Percentiles rank a stretch among this genome's conserved stretches.
Evolutionary conservation across 305 asterid species (phyloP).

Genomic region (Ilex paraguariensis): DNA sequence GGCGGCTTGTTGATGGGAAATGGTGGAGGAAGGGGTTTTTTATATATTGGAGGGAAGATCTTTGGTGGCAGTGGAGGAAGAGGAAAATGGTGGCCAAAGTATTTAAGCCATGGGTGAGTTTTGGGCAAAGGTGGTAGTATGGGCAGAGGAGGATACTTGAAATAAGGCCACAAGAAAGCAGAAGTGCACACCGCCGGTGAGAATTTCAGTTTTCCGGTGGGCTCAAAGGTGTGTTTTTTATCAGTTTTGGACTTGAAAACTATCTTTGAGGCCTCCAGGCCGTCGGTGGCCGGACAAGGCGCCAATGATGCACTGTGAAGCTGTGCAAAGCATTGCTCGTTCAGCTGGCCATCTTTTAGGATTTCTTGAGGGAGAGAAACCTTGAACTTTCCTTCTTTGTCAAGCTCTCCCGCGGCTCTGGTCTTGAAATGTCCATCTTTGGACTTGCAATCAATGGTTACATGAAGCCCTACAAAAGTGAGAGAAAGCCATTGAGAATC

Average conservation of each 20-base stretch:
- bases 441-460: conserved; percentile 26
- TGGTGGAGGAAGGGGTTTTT: background rate
- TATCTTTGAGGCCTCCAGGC: conserved; percentile 51
- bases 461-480: conserved; percentile 20
- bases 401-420: conserved; percentile 20
- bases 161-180: conserved; percentile 54
- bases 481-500: background rate
- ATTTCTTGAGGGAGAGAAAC: conserved; percentile 44
- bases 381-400: conserved; percentile 53
- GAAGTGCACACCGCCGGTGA: conserved; percentile 69
- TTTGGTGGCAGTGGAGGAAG: conserved; percentile 25
- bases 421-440: conserved; percentile 17
- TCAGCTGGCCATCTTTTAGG: conserved; percentile 32
- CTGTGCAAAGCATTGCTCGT: conserved; percentile 71
- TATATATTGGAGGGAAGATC: background rate
- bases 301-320: conserved; percentile 60
- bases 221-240: conserved; percentile 33
- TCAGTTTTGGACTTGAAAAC: conserved; percentile 25
- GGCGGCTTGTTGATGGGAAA: background rate
- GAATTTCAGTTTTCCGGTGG: conserved; percentile 42
- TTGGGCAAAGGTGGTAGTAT: conserved; percentile 24
- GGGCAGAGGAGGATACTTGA: conserved; percentile 52
- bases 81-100: conserved; percentile 45
- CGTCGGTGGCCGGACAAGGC: conserved; percentile 68
- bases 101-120: conserved; percentile 23